Evolutionary conservation across 225 moss, liverwort and hornwort genomes (phyloP), one percentile per base, ranked within the genome.

Genomic region (Pseudisothecium myosuroides): DNA sequence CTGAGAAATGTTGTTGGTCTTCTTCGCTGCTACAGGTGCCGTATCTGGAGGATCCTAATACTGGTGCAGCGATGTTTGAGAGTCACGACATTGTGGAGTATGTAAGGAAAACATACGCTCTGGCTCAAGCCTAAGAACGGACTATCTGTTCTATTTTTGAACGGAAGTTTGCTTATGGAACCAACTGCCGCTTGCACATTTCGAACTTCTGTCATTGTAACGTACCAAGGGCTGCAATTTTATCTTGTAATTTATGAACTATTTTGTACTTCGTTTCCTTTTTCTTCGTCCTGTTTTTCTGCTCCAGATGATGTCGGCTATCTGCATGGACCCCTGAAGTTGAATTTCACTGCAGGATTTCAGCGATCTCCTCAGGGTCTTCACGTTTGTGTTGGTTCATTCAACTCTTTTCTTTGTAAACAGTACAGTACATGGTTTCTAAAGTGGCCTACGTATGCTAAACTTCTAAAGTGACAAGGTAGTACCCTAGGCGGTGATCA

Each of bases 21-120:
- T 83, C 36, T 85, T 82, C 56, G 12, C 31, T 87, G 80, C 36
- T 73, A 45, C 94, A 99, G 99, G 99, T 93, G 79, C 99, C 99
- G 50, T 99, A 99, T 76, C 86, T 99, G 75, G 99, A 99, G 91
- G 99, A 99, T 94, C 96, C 97, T 12, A 99, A 99, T 26, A 99
- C 99, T 17, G 99, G 96, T 63, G 95, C 91, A 16, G 95, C 94
- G 69, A 90, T 99, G 96, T 97, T 99, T 77, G 99, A 99, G 90
- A 95, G 97, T 86, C 96, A 95, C 87, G 96, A 96, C 86, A 97
- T 99, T 69, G 86, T 96, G 88, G 94, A 96, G 71, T 99, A 99
- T 52, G 86, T 96, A 20, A 89, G 95, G 82, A 91, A 93, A 83
- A 98, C 97, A 79, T 98, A 98, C 84, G 97, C 97, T 66, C 73